Evolutionary conservation across 306 rosid species (phyloP).

Genomic region (Ziziphus jujuba): DNA sequence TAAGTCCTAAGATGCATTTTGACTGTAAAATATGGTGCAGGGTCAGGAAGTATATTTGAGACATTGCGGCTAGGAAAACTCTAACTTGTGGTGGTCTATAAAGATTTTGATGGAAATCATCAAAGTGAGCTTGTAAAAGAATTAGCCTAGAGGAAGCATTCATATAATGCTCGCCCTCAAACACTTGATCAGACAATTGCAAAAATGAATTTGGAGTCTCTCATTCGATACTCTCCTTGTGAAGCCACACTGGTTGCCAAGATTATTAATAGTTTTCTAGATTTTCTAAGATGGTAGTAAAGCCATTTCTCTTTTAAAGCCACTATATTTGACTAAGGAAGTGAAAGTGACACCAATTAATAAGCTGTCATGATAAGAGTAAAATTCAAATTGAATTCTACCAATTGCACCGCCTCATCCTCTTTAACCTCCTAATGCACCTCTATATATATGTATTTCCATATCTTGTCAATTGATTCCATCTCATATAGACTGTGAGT

Average conservation of each 20-base stretch:
- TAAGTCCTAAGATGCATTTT: neutral
- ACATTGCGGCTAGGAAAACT: conserved; percentile 61
- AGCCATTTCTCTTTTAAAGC: too few species aligned
- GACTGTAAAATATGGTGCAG: conserved; percentile 32
- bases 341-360: too few species aligned
- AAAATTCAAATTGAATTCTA: too few species aligned
- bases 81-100: conserved; percentile 72
- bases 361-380: too few species aligned
- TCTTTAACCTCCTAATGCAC: too few species aligned
- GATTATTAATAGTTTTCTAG: conserved; percentile 64
- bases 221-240: conserved; percentile 63
- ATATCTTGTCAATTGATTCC: too few species aligned
- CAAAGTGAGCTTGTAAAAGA: conserved; percentile 84
- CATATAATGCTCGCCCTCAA: conserved; percentile 63
- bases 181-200: conserved; percentile 56
- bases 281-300: too few species aligned
- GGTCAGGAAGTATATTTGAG: conserved; percentile 92
- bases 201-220: conserved; percentile 61
- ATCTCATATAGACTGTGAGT: too few species aligned
- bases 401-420: too few species aligned
- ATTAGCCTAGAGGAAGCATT: conserved; percentile 74
- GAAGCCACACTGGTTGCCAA: conserved; percentile 73
- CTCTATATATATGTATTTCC: too few species aligned
- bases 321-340: too few species aligned
- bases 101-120: conserved; percentile 96